These are phyloP conservation scores for Penicillium silybi DNA, from an alignment of 495 filamentous ascomycete species.

Conservation along the genomic window DNA sequence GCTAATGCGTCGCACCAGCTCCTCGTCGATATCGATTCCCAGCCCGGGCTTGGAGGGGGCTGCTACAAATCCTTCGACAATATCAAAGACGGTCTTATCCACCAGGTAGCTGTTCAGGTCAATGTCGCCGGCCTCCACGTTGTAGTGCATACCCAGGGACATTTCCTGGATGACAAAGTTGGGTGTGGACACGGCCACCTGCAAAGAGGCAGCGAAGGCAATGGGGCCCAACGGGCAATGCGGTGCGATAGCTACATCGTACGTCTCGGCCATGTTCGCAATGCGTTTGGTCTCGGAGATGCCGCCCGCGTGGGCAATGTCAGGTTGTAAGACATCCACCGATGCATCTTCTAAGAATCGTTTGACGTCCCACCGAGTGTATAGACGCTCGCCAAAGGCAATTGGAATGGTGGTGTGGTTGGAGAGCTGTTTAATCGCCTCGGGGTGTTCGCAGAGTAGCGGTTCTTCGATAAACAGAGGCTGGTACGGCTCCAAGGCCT, in stretches of 20 bases:
- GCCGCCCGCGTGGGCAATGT: conserved; percentile 73
- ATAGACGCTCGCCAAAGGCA: conserved; percentile 72
- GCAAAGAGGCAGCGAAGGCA: conserved; percentile 69
- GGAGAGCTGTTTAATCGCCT: conserved; percentile 64
- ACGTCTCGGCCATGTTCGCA: conserved; percentile 69
- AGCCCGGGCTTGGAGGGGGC: conserved; percentile 59
- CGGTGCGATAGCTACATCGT: conserved; percentile 74
- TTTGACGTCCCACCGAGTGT: conserved; percentile 72
- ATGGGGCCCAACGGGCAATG: conserved; percentile 79
- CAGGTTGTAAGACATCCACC: conserved; percentile 74
- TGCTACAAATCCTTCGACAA: conserved; percentile 66
- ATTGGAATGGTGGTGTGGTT: conserved; percentile 62
- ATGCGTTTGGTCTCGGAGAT: conserved; percentile 72
- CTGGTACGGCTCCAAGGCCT: conserved; percentile 62
- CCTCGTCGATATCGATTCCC: conserved; percentile 76
- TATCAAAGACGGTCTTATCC: conserved; percentile 59
- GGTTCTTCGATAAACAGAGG: conserved; percentile 82
- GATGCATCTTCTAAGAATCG: conserved; percentile 66
- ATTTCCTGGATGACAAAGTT: conserved; percentile 85
- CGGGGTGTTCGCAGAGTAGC: conserved; percentile 66
- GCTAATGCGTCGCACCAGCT: conserved; percentile 51
- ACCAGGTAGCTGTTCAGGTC: conserved; percentile 68
- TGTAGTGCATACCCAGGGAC: conserved; percentile 79
- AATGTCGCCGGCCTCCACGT: conserved; percentile 55
- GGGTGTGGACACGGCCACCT: conserved; percentile 60